Conservation (phyloP, 305 asterid species). For the Fraxinus angustifolia region DNA sequence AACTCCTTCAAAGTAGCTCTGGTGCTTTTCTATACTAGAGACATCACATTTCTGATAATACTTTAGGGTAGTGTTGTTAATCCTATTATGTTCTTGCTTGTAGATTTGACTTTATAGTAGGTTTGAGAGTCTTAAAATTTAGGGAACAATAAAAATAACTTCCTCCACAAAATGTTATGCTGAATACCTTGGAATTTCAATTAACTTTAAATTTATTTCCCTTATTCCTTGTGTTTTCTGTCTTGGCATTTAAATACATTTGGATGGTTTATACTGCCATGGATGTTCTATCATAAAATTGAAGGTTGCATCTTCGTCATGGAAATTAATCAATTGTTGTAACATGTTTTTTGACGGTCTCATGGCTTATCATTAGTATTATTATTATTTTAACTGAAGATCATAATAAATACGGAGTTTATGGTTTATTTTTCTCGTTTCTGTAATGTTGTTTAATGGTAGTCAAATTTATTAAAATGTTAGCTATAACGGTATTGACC, state of each 20-base stretch:
- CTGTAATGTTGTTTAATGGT: neutral
- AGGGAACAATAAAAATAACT: neutral
- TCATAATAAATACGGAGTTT: neutral
- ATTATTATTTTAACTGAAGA: too few relatives aligned
- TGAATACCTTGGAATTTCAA: too few relatives aligned
- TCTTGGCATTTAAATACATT: too few relatives aligned
- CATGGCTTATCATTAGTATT: neutral
- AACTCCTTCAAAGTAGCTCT: neutral
- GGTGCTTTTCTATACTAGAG: neutral
- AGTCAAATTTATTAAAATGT: too few relatives aligned
- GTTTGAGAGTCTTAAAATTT: constrained; percentile 3
- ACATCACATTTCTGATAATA: neutral
- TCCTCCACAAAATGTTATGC: too few relatives aligned
- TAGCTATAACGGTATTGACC: too few relatives aligned
- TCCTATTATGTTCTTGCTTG: neutral
- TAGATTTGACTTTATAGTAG: constrained; percentile 8
- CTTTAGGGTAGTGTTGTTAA: neutral
- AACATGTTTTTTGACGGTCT: neutral
- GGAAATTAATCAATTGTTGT: neutral
- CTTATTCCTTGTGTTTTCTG: too few relatives aligned
- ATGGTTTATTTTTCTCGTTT: neutral
- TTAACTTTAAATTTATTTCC: too few relatives aligned
- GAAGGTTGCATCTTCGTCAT: too few relatives aligned
- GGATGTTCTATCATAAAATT: too few relatives aligned
- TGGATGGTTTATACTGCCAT: too few relatives aligned